Percentiles rank a stretch among this genome's conserved stretches.
These are phyloP conservation scores for Xylariaceae sp. DNA, from an alignment of 2,329 filamentous ascomycete species.

Conservation along the genomic window DNA sequence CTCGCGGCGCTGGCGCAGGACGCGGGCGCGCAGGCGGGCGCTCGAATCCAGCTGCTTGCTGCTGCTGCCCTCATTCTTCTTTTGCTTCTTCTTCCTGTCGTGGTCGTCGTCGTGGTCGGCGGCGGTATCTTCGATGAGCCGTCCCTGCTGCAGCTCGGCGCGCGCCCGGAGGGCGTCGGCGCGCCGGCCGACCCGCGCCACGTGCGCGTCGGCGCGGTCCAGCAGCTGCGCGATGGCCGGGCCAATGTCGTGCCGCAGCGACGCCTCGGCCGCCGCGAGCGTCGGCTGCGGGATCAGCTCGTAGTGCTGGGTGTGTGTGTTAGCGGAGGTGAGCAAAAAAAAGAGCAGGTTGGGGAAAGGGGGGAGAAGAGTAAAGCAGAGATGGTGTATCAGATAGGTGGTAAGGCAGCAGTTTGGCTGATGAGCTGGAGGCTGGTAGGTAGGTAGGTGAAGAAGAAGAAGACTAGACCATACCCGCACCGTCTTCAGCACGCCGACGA, in stretches of 20 bases:
- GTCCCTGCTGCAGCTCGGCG: constrained; percentile 74
- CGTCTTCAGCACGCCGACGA: constrained; percentile 48
- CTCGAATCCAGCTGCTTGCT: constrained; percentile 41
- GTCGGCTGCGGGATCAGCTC: constrained; percentile 84
- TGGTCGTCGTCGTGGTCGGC: neutral
- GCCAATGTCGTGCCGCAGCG: constrained; percentile 81
- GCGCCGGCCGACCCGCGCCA: constrained; percentile 74
- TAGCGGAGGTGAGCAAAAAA: neutral
- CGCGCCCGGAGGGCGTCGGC: constrained; percentile 79
- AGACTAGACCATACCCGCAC: constrained; percentile 41
- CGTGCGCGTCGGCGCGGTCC: constrained; percentile 71
- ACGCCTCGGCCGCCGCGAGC: constrained; percentile 72
- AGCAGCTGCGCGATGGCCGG: constrained; percentile 76
- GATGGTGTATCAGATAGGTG: too few species aligned
- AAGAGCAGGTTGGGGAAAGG: too few species aligned
- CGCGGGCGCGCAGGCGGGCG: constrained; percentile 45
- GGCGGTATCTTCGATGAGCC: constrained; percentile 29
- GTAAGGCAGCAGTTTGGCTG: too few species aligned
- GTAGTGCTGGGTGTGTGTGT: constrained; percentile 58
- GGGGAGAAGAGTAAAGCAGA: neutral
- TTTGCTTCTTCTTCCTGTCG: neutral
- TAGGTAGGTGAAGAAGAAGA: neutral
- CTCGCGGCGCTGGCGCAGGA: constrained; percentile 74
- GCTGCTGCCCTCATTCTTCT: constrained; percentile 3
- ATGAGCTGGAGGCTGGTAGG: neutral